Conservation (phyloP, 345 rosid species). For the Laguncularia racemosa region DNA sequence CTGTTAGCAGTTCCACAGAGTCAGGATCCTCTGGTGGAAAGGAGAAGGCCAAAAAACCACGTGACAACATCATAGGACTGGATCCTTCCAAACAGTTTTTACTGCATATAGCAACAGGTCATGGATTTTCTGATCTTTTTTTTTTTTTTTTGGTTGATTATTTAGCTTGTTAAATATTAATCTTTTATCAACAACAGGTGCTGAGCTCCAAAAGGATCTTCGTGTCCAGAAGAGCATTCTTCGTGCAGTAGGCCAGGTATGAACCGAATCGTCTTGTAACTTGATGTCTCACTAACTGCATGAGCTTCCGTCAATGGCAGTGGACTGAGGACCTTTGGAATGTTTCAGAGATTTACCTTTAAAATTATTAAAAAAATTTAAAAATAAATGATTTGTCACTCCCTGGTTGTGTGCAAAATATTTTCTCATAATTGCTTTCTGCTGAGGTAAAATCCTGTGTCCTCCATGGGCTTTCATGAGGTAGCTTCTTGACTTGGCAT, state of each 20-base stretch:
- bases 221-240: slow-evolving; percentile 64
- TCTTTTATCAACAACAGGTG: slow-evolving; percentile 30
- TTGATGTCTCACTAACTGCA: not conserved
- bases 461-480: too few species aligned
- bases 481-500: too few species aligned
- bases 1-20: slow-evolving; percentile 76
- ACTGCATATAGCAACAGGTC: slow-evolving; percentile 80
- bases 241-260: slow-evolving; percentile 86
- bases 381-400: not conserved
- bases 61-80: slow-evolving; percentile 69
- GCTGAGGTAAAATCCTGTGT: too few species aligned
- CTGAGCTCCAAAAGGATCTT: slow-evolving; percentile 79
- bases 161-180: slow-evolving; percentile 9
- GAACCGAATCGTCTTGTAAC: slow-evolving; percentile 6
- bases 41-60: slow-evolving; percentile 86
- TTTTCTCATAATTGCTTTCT: too few species aligned
- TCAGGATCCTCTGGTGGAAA: slow-evolving; percentile 64
- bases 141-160: not conserved
- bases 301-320: not conserved
- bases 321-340: too few species aligned
- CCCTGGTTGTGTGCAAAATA: too few species aligned
- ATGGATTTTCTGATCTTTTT: slow-evolving; percentile 1
- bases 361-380: not conserved
- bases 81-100: slow-evolving; percentile 71
- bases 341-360: too few species aligned